These are phyloP conservation scores for Globisporangium cederbergense DNA, from an alignment of 352 stramenopile species.

Conservation along the genomic window DNA sequence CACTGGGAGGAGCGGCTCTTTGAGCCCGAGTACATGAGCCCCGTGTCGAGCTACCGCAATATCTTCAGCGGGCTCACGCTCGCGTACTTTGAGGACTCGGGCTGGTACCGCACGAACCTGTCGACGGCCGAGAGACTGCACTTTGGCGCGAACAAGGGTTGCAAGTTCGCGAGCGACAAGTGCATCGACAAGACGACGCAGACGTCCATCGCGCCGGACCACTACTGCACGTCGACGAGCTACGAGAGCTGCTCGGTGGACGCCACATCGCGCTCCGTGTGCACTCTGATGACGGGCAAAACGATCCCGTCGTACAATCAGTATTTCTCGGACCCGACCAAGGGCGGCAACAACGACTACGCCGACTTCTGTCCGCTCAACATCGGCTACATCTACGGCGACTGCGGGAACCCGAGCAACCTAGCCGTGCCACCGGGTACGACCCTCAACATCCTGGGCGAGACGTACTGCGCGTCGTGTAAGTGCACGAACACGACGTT, in stretches of 20 bases:
- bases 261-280: constrained; percentile 61
- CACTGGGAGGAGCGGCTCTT: constrained; percentile 87
- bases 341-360: constrained; percentile 61
- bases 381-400: constrained; percentile 55
- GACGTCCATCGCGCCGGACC: constrained; percentile 38
- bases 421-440: constrained; percentile 40
- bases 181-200: constrained; percentile 59
- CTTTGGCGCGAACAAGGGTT: constrained; percentile 66
- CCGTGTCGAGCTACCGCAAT: constrained; percentile 73
- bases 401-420: constrained; percentile 63
- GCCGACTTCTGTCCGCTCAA: constrained; percentile 81
- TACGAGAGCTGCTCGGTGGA: constrained; percentile 78
- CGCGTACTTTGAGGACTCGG: constrained; percentile 81
- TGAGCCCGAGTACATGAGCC: constrained; percentile 80
- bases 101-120: constrained; percentile 71
- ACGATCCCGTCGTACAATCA: constrained; percentile 47
- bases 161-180: constrained; percentile 57
- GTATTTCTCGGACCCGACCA: constrained; percentile 54
- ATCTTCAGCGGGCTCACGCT: constrained; percentile 67
- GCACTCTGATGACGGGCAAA: constrained; percentile 38
- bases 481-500: constrained; percentile 70
- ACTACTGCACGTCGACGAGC: constrained; percentile 59
- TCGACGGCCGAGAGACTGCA: constrained; percentile 48
- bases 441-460: constrained; percentile 70
- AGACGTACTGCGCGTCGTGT: constrained; percentile 70